Conservation (phyloP, 176 grass and related monocot species). For the Bothriochloa decipiens region DNA sequence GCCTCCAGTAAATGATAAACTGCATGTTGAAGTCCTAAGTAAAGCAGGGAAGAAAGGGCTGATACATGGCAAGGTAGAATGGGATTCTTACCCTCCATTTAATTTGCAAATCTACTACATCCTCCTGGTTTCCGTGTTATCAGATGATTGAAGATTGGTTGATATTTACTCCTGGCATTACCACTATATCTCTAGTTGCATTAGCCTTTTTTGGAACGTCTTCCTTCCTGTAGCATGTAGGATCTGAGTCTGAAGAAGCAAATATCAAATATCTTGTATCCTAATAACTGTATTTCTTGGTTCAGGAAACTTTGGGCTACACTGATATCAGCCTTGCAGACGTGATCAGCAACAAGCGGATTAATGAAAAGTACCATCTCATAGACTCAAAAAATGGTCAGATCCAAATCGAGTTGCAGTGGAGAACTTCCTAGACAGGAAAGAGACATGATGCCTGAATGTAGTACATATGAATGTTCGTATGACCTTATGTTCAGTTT, state of each 20-base stretch:
- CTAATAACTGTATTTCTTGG: conserved; percentile 33
- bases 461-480: conserved; percentile 30
- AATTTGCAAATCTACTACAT: background rate
- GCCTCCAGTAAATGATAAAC: conserved; percentile 77
- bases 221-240: background rate
- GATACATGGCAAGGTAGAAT: conserved; percentile 85
- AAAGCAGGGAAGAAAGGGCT: conserved; percentile 70
- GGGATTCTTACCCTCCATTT: background rate
- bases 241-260: background rate
- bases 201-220: background rate
- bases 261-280: conserved; percentile 8
- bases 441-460: background rate
- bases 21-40: conserved; percentile 85
- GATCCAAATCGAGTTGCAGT: conserved; percentile 91
- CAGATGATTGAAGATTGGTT: conserved; percentile 6
- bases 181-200: background rate
- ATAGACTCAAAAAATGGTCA: conserved; percentile 87
- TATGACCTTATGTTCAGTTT: conserved; percentile 15
- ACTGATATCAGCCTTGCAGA: conserved; percentile 72
- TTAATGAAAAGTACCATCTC: conserved; percentile 83
- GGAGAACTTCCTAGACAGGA: conserved; percentile 79
- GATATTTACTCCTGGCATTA: background rate
- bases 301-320: conserved; percentile 83
- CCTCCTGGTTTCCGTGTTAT: conserved; percentile 4
- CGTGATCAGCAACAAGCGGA: conserved; percentile 83